Percentiles rank a stretch among this genome's conserved stretches.
These are phyloP conservation scores for cucumber (Cucumis sativus) DNA, from an alignment of 306 rosid species.

Conservation along the genomic window DNA sequence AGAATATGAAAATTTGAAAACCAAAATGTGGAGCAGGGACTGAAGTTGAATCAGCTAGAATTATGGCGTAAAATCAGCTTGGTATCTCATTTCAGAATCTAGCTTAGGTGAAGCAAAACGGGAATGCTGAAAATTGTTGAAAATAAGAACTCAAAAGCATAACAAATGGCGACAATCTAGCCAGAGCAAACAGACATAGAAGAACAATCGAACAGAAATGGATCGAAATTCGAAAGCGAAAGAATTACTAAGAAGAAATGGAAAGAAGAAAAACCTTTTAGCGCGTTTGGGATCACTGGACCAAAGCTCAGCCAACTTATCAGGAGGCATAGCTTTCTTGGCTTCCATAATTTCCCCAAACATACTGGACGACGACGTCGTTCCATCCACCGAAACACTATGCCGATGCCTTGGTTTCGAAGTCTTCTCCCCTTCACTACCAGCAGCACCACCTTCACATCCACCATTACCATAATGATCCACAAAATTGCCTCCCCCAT, in stretches of 20 bases:
- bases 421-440: constrained; percentile 45
- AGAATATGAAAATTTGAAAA: not conserved
- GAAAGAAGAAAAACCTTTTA: constrained; percentile 52
- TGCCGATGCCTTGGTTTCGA: constrained; percentile 51
- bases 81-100: not conserved
- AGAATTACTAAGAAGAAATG: not conserved
- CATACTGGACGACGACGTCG: constrained; percentile 46
- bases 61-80: not conserved
- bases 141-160: not conserved
- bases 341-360: constrained; percentile 96
- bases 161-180: not conserved
- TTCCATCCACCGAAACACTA: constrained; percentile 70
- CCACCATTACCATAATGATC: constrained; percentile 40
- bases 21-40: not conserved
- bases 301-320: constrained; percentile 99
- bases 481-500: constrained; percentile 26
- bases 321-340: constrained; percentile 99
- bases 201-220: not conserved
- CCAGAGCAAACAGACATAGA: not conserved
- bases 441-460: constrained; percentile 20
- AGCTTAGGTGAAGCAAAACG: not conserved
- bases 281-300: constrained; percentile 90
- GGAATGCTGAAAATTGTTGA: not conserved
- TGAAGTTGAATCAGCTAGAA: not conserved
- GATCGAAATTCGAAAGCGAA: not conserved